Evolutionary conservation across 208 protist genomes (phyloP).

Genomic region (Kentomonas sorsogonicus): DNA sequence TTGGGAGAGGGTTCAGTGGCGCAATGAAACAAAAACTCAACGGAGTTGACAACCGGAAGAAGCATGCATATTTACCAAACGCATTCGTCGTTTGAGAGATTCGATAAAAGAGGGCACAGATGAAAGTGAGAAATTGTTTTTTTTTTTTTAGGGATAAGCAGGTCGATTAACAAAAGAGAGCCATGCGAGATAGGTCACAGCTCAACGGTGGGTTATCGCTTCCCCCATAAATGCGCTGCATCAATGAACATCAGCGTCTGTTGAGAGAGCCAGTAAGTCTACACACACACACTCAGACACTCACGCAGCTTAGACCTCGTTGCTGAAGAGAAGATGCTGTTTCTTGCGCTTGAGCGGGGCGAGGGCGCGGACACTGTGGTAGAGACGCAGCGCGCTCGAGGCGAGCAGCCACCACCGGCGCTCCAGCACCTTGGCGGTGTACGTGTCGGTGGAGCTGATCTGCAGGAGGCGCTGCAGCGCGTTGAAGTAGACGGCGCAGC

Average conservation of each 20-base stretch:
- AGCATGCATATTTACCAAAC: too few relatives aligned
- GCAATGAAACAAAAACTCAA: too few relatives aligned
- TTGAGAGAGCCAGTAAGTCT: too few relatives aligned
- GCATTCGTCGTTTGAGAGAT: too few relatives aligned
- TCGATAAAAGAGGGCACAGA: too few relatives aligned
- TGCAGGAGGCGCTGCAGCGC: conserved; percentile 71
- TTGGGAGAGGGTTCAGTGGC: background rate
- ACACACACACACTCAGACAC: too few relatives aligned
- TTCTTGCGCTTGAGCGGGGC: conserved; percentile 84
- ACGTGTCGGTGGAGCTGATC: conserved; percentile 73
- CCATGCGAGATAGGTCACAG: too few relatives aligned
- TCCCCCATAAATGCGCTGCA: conserved; percentile 1
- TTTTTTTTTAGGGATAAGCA: too few relatives aligned
- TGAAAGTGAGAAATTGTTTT: conserved; percentile 1
- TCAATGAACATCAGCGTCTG: background rate
- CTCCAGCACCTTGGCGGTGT: conserved; percentile 53
- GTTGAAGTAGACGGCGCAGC: conserved; percentile 84
- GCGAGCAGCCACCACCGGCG: conserved; percentile 59
- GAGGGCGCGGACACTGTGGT: conserved; percentile 70
- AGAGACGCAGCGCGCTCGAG: conserved; percentile 53
- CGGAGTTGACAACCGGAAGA: too few relatives aligned
- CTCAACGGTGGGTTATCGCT: too few relatives aligned
- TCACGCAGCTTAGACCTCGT: conserved; percentile 41
- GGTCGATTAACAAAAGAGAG: too few relatives aligned
- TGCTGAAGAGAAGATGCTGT: conserved; percentile 88